Base-by-base conservation (phyloP, 164 flowering plant genomes). In the Sedum album region DNA sequence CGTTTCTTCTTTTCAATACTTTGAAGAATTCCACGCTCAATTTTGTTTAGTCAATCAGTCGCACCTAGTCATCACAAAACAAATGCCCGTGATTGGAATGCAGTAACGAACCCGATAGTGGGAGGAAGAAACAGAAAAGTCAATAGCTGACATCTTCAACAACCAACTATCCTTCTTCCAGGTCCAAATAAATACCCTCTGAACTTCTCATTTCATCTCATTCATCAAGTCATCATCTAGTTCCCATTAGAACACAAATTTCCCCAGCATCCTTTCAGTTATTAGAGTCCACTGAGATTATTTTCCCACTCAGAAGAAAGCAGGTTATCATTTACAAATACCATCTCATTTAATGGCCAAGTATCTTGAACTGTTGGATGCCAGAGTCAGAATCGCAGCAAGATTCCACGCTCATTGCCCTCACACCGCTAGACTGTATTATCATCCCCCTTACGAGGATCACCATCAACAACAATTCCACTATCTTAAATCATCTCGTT, bases 341-440 rank as follows among this genome's bases (percentile, higher is more conserved):
- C 60, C 28, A 51, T 23, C 26, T 55, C 30, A 55, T 55, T 26
- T 10, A 13, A 65, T 65, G 48, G 67, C 46, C 15, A 65, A 65
- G 48, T 65, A 65, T 41, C 30, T 65, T 3, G 67, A 65, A 48
- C 28, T 65, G 46, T 65, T 65, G 46, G 67, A 65, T 65, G 67
- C 26, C 30, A 48, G 67, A 13, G 67, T 65, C 46, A 65, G 67
- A 65, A 35, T 65, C 14, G 67, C 46, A 41, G 67, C 67, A 10
- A 65, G 67, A 33, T 65, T 65, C 25, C 67, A 65, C 35, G 44
- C 67, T 0, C 67, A 65, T 48, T 65, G 67, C 48, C 67, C 67
- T 6, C 67, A 65, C 31, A 65, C 67, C 28, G 48, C 46, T 14
- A 21, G 67, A 23, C 46, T 65, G n/a, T n/a, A n/a, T 64, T 64